Conservation (phyloP, 148 eudicot species). For the Linanthus parryae region DNA sequence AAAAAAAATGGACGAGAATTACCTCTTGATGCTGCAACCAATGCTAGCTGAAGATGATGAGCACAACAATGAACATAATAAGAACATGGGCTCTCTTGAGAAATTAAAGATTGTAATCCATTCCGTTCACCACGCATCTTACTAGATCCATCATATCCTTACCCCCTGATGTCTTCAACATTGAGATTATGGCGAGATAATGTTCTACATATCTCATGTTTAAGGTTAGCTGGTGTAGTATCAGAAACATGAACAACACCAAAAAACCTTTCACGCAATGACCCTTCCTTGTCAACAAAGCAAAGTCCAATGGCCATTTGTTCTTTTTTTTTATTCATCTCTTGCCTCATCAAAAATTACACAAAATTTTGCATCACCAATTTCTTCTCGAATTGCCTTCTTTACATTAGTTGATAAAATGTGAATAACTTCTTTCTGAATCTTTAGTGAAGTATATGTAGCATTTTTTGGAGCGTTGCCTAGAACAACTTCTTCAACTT, state of each 20-base stretch:
- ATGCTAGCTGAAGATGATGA: neutral
- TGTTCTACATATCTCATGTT: neutral
- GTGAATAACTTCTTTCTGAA: no score
- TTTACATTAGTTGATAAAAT: no score
- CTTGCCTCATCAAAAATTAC: neutral
- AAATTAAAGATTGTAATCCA: neutral
- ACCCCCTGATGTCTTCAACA: neutral
- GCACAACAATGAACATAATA: constrained; percentile 2
- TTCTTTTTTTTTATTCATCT: neutral
- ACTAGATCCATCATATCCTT: constrained; percentile 3
- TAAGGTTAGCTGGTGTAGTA: neutral
- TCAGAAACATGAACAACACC: neutral
- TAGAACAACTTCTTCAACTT: no score
- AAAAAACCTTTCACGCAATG: neutral
- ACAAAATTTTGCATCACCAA: constrained; percentile 1
- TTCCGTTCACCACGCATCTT: neutral
- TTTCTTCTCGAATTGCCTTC: neutral
- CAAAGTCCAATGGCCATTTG: neutral
- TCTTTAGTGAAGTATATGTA: no score
- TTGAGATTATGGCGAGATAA: neutral
- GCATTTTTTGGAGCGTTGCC: no score
- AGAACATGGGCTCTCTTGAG: neutral
- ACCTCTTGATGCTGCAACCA: neutral
- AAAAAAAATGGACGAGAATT: neutral
- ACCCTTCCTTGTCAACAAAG: constrained; percentile 1